Conservation (phyloP, 805 yeast species). For the Cyberlindnera amylophila region DNA sequence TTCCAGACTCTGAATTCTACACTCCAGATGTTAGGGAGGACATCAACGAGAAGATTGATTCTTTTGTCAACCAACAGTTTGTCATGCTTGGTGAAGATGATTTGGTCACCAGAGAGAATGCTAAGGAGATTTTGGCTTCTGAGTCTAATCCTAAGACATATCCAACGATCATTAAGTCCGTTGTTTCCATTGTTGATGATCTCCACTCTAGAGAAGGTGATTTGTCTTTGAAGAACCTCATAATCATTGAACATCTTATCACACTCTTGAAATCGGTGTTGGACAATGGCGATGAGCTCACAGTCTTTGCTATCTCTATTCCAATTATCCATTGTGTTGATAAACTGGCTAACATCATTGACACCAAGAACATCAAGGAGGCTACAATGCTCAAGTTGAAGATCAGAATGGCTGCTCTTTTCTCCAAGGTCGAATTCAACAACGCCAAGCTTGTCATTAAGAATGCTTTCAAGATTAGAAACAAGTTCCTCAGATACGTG, state of each 20-base stretch:
- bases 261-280: conserved; percentile 41
- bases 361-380: conserved; percentile 10
- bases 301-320: conserved; percentile 32
- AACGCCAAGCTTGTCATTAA: conserved; percentile 32
- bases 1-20: conserved; percentile 11
- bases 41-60: conserved; percentile 37
- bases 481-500: conserved; percentile 41
- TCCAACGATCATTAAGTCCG: conserved; percentile 42
- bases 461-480: conserved; percentile 47
- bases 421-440: conserved; percentile 33
- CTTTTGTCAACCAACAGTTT: conserved; percentile 49
- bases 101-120: conserved; percentile 59
- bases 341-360: conserved; percentile 19
- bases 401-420: conserved; percentile 40
- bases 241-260: conserved; percentile 46
- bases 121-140: conserved; percentile 64
- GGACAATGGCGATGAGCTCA: conserved; percentile 31
- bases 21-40: conserved; percentile 26
- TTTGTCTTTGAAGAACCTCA: conserved; percentile 29
- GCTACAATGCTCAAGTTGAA: conserved; percentile 32
- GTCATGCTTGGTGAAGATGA: conserved; percentile 44
- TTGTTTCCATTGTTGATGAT: conserved; percentile 36
- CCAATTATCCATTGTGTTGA: conserved; percentile 28
- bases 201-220: conserved; percentile 23
- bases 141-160: conserved; percentile 61